phyloP scores from a whole-genome alignment of 2,329 filamentous ascomycete species.

The Gaeumannomyces sp. region DNA sequence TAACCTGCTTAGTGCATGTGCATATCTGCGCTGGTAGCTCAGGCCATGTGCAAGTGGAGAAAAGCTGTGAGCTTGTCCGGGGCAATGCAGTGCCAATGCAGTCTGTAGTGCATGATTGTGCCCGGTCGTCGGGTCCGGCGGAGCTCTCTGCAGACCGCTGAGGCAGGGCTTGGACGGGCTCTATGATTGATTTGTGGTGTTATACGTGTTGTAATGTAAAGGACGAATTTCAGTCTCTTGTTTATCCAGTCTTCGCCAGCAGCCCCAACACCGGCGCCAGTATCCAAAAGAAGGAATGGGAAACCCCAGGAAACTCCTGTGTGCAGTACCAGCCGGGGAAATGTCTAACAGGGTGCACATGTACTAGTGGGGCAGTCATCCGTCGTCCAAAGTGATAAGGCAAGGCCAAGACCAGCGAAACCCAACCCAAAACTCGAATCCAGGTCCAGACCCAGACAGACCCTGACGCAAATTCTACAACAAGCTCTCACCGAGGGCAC shows the following conservation, averaged over 20 bases:
- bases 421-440: not conserved
- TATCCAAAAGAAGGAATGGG: not conserved
- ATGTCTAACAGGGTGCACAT: not conserved
- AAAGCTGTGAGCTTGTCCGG: too few relatives aligned
- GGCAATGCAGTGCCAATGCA: too few relatives aligned
- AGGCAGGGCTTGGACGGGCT: too few relatives aligned
- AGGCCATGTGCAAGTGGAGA: too few relatives aligned
- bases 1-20: too few relatives aligned
- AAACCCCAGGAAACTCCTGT: not conserved
- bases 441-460: not conserved
- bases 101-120: too few relatives aligned
- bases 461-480: conserved; percentile 41
- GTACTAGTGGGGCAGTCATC: not conserved
- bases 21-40: too few relatives aligned
- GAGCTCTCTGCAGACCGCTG: too few relatives aligned
- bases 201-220: not conserved
- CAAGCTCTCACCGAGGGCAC: conserved; percentile 85
- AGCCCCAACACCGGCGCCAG: not conserved
- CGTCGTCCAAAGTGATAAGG: not conserved
- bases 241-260: not conserved
- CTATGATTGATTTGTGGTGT: not conserved
- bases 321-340: not conserved
- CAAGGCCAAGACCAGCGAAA: not conserved
- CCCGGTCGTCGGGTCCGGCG: too few relatives aligned
- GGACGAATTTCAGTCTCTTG: not conserved